Evolutionary conservation across 768 basidiomycete genomes (phyloP).

Genomic region (Boletus vinaceobasis): DNA sequence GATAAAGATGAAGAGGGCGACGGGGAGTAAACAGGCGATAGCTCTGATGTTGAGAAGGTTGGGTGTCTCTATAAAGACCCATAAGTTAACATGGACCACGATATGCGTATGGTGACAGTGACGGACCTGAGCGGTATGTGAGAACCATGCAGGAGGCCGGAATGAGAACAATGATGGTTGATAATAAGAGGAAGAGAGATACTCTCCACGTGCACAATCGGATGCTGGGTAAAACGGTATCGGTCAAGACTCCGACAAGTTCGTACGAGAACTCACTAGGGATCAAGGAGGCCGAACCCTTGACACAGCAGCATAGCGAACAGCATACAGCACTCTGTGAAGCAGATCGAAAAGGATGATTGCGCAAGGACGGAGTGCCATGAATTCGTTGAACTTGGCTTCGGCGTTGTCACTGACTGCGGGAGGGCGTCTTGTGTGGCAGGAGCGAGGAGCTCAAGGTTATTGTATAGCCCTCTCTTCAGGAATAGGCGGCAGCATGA

Average conservation of each 20-base stretch:
- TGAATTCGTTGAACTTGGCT: constrained; percentile 20
- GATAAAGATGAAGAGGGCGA: constrained; percentile 51
- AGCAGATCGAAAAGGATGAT: constrained; percentile 62
- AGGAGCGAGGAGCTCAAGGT: constrained; percentile 50
- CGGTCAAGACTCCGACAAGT: constrained; percentile 1
- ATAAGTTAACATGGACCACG: not conserved
- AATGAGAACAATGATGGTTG: constrained; percentile 59
- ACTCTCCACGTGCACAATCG: constrained; percentile 66
- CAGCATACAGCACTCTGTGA: constrained; percentile 71
- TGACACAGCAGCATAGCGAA: constrained; percentile 76
- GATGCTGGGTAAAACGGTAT: constrained; percentile 36
- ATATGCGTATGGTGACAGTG: not conserved
- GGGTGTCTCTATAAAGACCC: constrained; percentile 20
- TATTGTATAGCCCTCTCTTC: constrained; percentile 54
- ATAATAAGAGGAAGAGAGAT: constrained; percentile 60
- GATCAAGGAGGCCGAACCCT: constrained; percentile 49
- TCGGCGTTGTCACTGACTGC: constrained; percentile 21
- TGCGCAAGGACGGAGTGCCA: constrained; percentile 58
- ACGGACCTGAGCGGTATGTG: constrained; percentile 38
- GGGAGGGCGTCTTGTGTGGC: constrained; percentile 24
- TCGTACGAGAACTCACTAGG: constrained; percentile 43
- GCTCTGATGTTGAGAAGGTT: constrained; percentile 19
- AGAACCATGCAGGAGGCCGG: constrained; percentile 64
- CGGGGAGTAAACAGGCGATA: constrained; percentile 41
- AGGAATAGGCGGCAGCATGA: constrained; percentile 58